Evolutionary conservation across 495 filamentous ascomycete genomes (phyloP).

Genomic region (Aspergillus egyptiacus): DNA sequence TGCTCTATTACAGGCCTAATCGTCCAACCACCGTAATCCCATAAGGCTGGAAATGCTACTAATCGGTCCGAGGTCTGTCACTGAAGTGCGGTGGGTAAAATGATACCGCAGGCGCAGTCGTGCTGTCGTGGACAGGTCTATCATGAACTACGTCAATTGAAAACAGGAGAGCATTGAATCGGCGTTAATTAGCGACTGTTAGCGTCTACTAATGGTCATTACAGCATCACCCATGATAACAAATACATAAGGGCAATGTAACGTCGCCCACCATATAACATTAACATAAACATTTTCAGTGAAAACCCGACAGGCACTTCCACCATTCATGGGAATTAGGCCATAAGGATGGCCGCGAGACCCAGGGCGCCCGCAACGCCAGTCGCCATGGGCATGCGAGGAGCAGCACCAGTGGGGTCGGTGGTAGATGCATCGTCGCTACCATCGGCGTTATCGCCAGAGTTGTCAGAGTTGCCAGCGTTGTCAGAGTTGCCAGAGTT

Average conservation of each 20-base stretch:
- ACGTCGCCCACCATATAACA: neutral
- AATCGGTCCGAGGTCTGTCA: no score
- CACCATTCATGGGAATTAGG: conserved; percentile 23
- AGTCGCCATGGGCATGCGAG: conserved; percentile 30
- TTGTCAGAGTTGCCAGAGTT: conserved; percentile 9
- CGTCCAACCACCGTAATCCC: no score
- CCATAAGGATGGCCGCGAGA: conserved; percentile 36
- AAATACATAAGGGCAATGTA: conserved; percentile 4
- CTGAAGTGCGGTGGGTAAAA: no score
- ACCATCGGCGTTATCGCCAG: neutral
- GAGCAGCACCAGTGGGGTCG: conserved; percentile 25
- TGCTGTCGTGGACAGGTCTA: no score
- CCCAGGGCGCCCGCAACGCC: conserved; percentile 35
- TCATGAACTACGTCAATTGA: neutral
- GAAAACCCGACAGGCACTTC: neutral
- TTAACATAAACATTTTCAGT: neutral
- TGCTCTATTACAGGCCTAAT: no score
- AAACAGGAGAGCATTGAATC: neutral
- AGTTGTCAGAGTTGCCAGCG: conserved; percentile 7
- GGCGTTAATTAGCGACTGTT: conserved; percentile 6
- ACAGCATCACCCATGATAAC: conserved; percentile 5
- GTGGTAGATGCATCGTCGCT: conserved; percentile 2
- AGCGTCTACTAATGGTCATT: neutral
- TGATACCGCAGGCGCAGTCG: no score
- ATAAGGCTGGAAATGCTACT: no score